Evolutionary conservation across 2,329 filamentous ascomycete species (phyloP).

Genomic region (Mycosphaerella arachidis): DNA sequence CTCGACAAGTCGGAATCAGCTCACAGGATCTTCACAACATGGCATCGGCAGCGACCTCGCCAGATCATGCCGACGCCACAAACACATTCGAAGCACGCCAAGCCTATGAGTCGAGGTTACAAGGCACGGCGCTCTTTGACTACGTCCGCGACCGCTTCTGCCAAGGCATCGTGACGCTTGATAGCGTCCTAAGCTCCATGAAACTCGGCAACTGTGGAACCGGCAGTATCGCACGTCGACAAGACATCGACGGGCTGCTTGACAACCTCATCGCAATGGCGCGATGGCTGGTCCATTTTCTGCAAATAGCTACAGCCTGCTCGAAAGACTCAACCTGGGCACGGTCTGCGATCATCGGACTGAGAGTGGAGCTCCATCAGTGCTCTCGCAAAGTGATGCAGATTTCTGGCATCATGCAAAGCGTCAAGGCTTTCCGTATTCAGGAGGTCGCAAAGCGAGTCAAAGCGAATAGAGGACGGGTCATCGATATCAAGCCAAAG

Average conservation of each 20-base stretch:
- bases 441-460: not conserved
- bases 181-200: slow-evolving; percentile 14
- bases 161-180: slow-evolving; percentile 12
- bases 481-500: not conserved
- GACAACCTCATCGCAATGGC: slow-evolving; percentile 15
- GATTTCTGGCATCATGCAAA: slow-evolving; percentile 6
- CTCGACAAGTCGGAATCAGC: not conserved
- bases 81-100: not conserved
- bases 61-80: not conserved
- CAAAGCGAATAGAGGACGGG: not conserved
- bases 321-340: slow-evolving; percentile 8
- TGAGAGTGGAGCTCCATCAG: slow-evolving; percentile 17
- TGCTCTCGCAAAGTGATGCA: slow-evolving; percentile 19
- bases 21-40: not conserved
- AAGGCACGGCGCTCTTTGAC: slow-evolving; percentile 14
- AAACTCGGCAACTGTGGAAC: slow-evolving; percentile 1
- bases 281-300: slow-evolving; percentile 15
- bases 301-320: slow-evolving; percentile 7
- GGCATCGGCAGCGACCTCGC: not conserved
- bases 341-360: slow-evolving; percentile 10
- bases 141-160: slow-evolving; percentile 11
- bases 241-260: slow-evolving; percentile 13
- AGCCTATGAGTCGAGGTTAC: not conserved
- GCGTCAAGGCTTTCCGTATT: not conserved
- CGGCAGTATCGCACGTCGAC: slow-evolving; percentile 7